Evolutionary conservation across 2,329 filamentous ascomycete species (phyloP), one percentile per base, ranked within the genome.

Genomic region (Sporothrix pseudoabietina): DNA sequence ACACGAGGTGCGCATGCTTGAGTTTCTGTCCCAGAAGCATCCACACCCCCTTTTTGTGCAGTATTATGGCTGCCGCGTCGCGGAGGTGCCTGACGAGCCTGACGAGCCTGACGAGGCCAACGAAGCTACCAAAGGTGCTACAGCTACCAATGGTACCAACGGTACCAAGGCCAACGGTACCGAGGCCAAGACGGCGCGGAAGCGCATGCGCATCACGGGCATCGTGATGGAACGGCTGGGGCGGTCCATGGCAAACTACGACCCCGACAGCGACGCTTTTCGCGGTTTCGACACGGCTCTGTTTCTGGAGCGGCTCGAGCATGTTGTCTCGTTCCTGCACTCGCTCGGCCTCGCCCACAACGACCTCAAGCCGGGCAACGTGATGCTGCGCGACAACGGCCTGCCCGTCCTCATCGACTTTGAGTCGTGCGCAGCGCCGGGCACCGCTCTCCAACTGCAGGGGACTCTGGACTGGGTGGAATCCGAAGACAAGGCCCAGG

Each of bases 371-470:
- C 59, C 59, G 8, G 35, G 32, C 59, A 63, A 63, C 59, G 32
- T 63, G 14, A 63, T 63, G 59, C 19, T 63, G 26, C 59, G 59
- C 59, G 32, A 14, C 59, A 19, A 68, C 41, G 63, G 41, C 39
- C 63, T 47, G 63, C 63, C 63, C 41, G 63, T 68, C 12, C 63
- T 68, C n/a, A 68, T 68, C 22, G 63, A 68, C 26, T 68, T 68
- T 49, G 63, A 49, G 39, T 68, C 63, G 22, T 68, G 63, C 63
- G 39, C 39, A 3, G 35, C 16, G 39, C 8, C 22, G 22, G 39
- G 41, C 35, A 63, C 32, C 26, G 22, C 26, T 32, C 22, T 59
- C 26, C 26, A 30, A 8, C 22, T 14, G 19, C 8, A 39, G 12
- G 59, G 59, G 9, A 39, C 35, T 3, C 32, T 14, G 16, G 16